phyloP scores from a whole-genome alignment of 768 basidiomycete species.

The Auricularia cornea region DNA sequence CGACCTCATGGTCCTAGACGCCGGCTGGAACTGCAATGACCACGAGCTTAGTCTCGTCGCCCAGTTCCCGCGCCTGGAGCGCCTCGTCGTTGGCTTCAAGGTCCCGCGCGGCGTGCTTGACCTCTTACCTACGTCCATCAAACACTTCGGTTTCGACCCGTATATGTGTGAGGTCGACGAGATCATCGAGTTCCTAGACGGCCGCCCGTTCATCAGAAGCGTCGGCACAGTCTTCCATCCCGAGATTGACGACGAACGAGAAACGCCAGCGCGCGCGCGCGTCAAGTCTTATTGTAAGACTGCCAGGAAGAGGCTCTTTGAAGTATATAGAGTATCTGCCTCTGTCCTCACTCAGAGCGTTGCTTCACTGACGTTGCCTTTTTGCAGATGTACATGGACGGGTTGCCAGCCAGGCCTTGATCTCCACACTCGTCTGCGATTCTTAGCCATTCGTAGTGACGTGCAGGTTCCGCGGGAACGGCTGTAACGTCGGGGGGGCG shows the following conservation, averaged over 20 bases:
- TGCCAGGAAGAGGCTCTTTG: not conserved
- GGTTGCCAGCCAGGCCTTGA: not conserved
- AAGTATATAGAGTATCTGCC: not conserved
- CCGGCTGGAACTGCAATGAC: not conserved
- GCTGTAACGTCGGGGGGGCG: no score
- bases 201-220: not conserved
- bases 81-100: slow-evolving; percentile 32
- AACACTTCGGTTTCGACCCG: not conserved
- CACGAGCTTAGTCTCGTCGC: slow-evolving; percentile 7
- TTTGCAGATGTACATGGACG: not conserved
- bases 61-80: slow-evolving; percentile 26
- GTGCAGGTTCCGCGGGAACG: no score
- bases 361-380: not conserved
- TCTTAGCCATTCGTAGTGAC: no score
- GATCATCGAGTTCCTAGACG: not conserved
- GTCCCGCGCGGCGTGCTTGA: not conserved
- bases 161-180: not conserved
- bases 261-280: not conserved
- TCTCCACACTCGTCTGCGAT: no score
- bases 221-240: not conserved
- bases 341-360: not conserved
- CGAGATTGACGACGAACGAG: not conserved
- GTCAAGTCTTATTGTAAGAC: not conserved
- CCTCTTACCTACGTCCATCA: not conserved
- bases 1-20: slow-evolving; percentile 7